These are phyloP conservation scores for Podospora conica DNA, from an alignment of 495 filamentous ascomycete species.

Conservation along the genomic window DNA sequence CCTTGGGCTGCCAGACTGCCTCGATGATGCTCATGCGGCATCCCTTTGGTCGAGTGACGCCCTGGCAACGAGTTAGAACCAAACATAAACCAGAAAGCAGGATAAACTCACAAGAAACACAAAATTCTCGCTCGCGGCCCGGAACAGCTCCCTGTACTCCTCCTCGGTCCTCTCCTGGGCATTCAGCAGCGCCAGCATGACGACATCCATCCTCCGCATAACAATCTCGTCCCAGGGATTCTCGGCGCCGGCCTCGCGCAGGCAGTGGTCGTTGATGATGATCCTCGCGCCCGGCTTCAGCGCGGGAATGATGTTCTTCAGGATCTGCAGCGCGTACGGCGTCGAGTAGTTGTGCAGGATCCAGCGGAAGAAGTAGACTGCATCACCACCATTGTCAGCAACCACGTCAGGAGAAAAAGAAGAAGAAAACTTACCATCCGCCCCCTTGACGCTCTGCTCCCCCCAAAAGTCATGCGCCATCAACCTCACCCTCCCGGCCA, in stretches of 20 bases:
- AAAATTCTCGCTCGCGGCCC: constrained; percentile 36
- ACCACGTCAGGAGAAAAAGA: background rate
- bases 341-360: constrained; percentile 56
- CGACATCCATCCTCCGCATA: constrained; percentile 51
- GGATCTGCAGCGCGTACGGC: constrained; percentile 49
- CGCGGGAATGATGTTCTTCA: constrained; percentile 48
- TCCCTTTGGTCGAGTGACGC: constrained; percentile 31
- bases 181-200: constrained; percentile 50
- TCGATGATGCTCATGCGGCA: constrained; percentile 48
- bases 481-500: constrained; percentile 40
- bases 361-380: constrained; percentile 52
- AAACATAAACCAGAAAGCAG: background rate
- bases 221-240: constrained; percentile 44
- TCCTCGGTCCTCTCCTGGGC: constrained; percentile 46
- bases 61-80: constrained; percentile 18
- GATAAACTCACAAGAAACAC: constrained; percentile 35
- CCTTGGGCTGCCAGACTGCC: constrained; percentile 41
- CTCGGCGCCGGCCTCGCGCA: constrained; percentile 39
- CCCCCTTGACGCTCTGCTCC: constrained; percentile 46
- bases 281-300: constrained; percentile 49
- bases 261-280: constrained; percentile 49
- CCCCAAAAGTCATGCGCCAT: constrained; percentile 50
- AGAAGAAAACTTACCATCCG: constrained; percentile 33
- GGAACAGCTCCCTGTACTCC: constrained; percentile 46
- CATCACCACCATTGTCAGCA: background rate